Base-by-base conservation (phyloP, 495 filamentous ascomycete genomes). In the Glutinoglossum americanum region DNA sequence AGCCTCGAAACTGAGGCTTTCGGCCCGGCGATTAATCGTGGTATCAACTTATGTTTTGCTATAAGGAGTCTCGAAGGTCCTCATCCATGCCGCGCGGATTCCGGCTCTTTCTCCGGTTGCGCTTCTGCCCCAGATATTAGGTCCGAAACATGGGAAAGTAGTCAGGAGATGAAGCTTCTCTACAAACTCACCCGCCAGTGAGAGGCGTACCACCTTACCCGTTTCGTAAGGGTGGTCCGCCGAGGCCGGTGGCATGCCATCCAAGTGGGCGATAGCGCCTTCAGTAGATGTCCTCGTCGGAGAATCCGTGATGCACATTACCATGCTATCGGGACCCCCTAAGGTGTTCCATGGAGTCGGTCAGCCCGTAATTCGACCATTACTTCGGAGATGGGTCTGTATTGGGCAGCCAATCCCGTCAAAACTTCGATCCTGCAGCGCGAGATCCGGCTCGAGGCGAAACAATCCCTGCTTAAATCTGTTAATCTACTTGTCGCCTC, bases 301-400 rank as follows among this genome's bases (percentile, higher is more conserved):
- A 21, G 85, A 82, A 72, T 94, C 80, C 45, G 81, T 87, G 67
- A 88, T 83, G 72, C 86, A 94, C 77, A 89, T 83, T 47, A 76
- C 89, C 65, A 79, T 83, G 62, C 79, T 71, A 63, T 86, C 79
- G 17, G 71, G 70, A 48, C 75, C 80, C 65, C 67, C 55, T 64
- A 30, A 57, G 55, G 57, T 0, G n/a, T 57, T 54, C 27, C 33
- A 15, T 13, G 6, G 33, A 56, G 55, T 33, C 32, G n/a, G 56
- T 62, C 58, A 62, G 57, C 60, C 62, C 60, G 57, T 58, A 55
- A 45, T 13, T 45, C n/a, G 41, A 41, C 37, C 37, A 41, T 11
- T 13, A 11, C 37, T 41, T 41, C 37, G 37, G 37, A 45, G 41
- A 21, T 45, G 41, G 41, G 3, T 13, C 41, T 21, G n/a, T 21